A percentile compares a stretch with the other conserved stretches of the same genome.
phyloP scores from a whole-genome alignment of 2,329 filamentous ascomycete species.

The Curvularia eragrostidis region DNA sequence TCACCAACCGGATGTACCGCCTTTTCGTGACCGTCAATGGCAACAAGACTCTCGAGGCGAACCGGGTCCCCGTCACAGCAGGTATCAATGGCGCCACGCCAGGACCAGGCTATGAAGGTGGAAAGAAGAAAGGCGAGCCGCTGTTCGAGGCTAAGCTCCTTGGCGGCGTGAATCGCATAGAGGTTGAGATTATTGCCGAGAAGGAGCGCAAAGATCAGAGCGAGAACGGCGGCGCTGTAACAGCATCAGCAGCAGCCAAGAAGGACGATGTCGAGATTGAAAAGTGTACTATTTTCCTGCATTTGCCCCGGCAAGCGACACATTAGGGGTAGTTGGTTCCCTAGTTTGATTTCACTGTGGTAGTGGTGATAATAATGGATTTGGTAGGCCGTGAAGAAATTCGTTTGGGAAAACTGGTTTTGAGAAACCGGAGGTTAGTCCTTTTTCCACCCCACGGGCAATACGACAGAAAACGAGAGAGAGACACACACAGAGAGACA shows the following conservation, averaged over 20 bases:
- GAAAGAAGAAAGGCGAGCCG: slow-evolving; percentile 63
- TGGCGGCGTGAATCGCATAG: slow-evolving; percentile 77
- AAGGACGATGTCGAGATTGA: slow-evolving; percentile 71
- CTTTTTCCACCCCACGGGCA: too few species aligned
- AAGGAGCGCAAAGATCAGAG: slow-evolving; percentile 57
- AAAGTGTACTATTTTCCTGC: slow-evolving; percentile 76
- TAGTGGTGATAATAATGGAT: too few species aligned
- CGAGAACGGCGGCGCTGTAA: slow-evolving; percentile 30
- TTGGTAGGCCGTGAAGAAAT: too few species aligned
- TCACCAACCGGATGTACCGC: slow-evolving; percentile 75
- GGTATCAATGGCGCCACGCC: slow-evolving; percentile 41
- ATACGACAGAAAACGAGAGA: too few species aligned
- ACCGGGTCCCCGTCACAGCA: slow-evolving; percentile 58
- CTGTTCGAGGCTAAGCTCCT: slow-evolving; percentile 76
- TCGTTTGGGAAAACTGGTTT: too few species aligned
- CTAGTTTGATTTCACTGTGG: too few species aligned
- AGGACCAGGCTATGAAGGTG: slow-evolving; percentile 35
- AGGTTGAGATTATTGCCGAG: slow-evolving; percentile 78
- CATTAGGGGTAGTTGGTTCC: slow-evolving; percentile 30
- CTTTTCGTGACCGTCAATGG: slow-evolving; percentile 76
- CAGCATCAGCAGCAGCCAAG: slow-evolving; percentile 21
- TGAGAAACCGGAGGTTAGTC: too few species aligned
- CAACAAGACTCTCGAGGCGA: slow-evolving; percentile 65
- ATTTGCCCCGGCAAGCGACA: slow-evolving; percentile 61
- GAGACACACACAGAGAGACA: too few species aligned